Evolutionary conservation across 805 yeast genomes (phyloP), one percentile per base, ranked within the genome.

Genomic region (Vanderwaltozyma tropicalis): DNA sequence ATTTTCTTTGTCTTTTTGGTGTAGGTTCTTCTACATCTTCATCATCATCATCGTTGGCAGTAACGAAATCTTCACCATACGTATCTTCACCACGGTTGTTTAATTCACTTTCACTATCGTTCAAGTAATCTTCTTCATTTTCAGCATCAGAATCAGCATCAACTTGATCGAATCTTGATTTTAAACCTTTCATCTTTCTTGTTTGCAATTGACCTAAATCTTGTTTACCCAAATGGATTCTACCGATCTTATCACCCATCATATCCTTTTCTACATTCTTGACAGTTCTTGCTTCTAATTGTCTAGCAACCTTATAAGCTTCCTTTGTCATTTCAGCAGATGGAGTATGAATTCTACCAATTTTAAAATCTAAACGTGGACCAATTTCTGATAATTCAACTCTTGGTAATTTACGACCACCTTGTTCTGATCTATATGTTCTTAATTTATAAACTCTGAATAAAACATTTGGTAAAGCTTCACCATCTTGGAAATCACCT

Each of bases 161-260:
- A 21, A 63, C 65, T 63, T 85, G 95, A 59, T 88, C 96, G 52
- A 72, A 88, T 59, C 74, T 76, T 39, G 83, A 71, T 67, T 92
- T 92, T 57, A 92, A 71, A 61, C 98, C 98, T 72, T 92, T 92
- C 96, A 92, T 86, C 77, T 92, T 92, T 66, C 98, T 78, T 5
- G 98, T 89, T 67, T 92, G 98, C 59, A 92, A 63, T 61, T 80
- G 80, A 57, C 74, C 71, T 61, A 92, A 69, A 61, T 92, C 97
- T 69, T 92, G 98, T 61, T 79, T 79, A 64, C 96, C 96, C 63
- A 92, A 82, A 60, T 92, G 98, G 53, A 92, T 78, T 66, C 89
- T 83, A 52, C 96, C 98, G 44, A 92, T 72, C 76, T 89, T 86
- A 62, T 92, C 98, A 66, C 98, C 98, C 83, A 92, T 74, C 39